Evolutionary conservation across 2,329 filamentous ascomycete genomes (phyloP), one percentile per base, ranked within the genome.

Genomic region (Sporothrix sp.): DNA sequence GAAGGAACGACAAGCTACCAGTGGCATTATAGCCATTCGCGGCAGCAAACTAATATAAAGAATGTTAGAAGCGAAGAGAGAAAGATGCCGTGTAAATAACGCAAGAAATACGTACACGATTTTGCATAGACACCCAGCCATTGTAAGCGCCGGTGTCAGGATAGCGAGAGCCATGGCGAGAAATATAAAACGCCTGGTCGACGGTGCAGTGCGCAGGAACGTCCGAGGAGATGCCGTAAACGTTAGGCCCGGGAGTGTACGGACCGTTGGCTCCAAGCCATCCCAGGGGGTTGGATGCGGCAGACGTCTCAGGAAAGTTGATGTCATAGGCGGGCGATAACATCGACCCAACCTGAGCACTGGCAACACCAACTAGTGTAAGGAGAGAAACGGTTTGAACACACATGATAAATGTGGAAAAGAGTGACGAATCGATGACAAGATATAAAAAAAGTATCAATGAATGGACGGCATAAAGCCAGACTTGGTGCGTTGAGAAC

Each of bases 141-240:
- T 67, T 65, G 53, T 82, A 82, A 5, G 81, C 78, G 4, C 79
- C 77, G 1, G 65, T 65, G 55, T 83, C 81, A 0, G 79, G 80
- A 58, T 76, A 85, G 37, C 80, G 70, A 37, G 77, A 81, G 16
- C 81, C 81, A 65, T 83, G 81, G 16, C 79, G 73, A 2, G 72
- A 70, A 30, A 79, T 65, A 54, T 80, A 82, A 5, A 76, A 75
- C 3, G 75, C 79, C 58, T 80, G 73, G 52, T 84, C 77, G 4
- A 84, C 73, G 9, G 65, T 66, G 60, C 81, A 84, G 38, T 72
- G 69, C 1, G 72, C 67, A 0, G 80, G 80, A 1, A 78, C 67
- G 4, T 73, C 68, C 27, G 72, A 65, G 0, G 74, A 73, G 50
- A 83, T 76, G 11, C 66, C 68, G 53, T 75, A 71, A 42, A 81